phyloP scores from a whole-genome alignment of 208 protist species.

The Trypanosoma cruzi region DNA sequence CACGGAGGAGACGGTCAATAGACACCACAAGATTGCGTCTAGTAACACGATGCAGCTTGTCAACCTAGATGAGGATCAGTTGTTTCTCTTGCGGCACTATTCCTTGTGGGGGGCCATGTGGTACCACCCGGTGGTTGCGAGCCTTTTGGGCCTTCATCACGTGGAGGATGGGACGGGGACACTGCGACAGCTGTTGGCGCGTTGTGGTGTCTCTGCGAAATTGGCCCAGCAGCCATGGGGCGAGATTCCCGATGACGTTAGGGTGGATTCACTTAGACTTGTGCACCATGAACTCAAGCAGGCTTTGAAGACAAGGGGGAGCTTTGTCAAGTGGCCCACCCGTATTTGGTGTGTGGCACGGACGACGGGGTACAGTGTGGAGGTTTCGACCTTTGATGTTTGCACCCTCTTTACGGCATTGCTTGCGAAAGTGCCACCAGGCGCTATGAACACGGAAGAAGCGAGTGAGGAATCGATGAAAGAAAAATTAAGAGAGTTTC shows the following conservation, averaged over 20 bases:
- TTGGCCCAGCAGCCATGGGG: constrained; percentile 78
- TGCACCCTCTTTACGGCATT: constrained; percentile 73
- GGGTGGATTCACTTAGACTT: constrained; percentile 42
- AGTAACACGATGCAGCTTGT: constrained; percentile 57
- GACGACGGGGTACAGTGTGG: constrained; percentile 74
- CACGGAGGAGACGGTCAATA: constrained; percentile 47
- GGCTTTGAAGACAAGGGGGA: constrained; percentile 37
- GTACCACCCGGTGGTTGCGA: constrained; percentile 71
- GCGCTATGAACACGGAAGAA: constrained; percentile 38
- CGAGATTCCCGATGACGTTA: constrained; percentile 64
- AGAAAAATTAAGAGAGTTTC: constrained; percentile 51
- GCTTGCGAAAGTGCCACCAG: constrained; percentile 48
- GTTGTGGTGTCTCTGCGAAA: constrained; percentile 74
- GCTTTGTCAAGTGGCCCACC: constrained; percentile 33
- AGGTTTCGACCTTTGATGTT: constrained; percentile 83
- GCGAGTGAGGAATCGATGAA: constrained; percentile 11
- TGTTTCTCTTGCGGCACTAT: constrained; percentile 78
- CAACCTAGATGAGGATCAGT: constrained; percentile 80
- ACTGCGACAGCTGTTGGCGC: constrained; percentile 81
- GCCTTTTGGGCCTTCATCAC: constrained; percentile 76
- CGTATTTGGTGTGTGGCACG: constrained; percentile 68
- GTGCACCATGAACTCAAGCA: constrained; percentile 70
- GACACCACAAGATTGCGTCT: constrained; percentile 20
- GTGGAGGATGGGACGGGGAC: constrained; percentile 73
- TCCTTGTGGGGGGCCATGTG: constrained; percentile 87